Evolutionary conservation across 2,329 filamentous ascomycete genomes (phyloP).

Genomic region (Zymoseptoria passerinii): DNA sequence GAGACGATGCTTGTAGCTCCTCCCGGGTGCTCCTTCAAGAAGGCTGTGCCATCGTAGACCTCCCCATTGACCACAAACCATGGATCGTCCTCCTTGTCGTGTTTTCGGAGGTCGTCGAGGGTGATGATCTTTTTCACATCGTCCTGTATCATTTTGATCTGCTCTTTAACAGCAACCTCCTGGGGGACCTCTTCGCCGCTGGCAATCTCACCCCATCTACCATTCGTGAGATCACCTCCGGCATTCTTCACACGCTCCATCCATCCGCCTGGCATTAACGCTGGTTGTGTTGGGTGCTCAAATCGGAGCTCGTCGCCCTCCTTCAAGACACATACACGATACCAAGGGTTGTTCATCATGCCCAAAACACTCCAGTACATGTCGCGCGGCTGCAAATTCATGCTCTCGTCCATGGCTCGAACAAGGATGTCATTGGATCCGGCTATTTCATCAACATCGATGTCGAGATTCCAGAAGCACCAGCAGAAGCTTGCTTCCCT

Average conservation of each 20-base stretch:
- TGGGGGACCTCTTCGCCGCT: slow-evolving; percentile 41
- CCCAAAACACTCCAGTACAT: slow-evolving; percentile 95
- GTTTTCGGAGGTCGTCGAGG: slow-evolving; percentile 62
- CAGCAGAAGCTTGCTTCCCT: slow-evolving; percentile 79
- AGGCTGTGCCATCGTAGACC: slow-evolving; percentile 78
- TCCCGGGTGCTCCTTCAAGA: slow-evolving; percentile 75
- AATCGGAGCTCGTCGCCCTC: slow-evolving; percentile 61
- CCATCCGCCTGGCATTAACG: slow-evolving; percentile 72
- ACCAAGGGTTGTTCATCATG: slow-evolving; percentile 99
- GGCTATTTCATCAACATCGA: slow-evolving; percentile 55
- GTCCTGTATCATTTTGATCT: slow-evolving; percentile 71
- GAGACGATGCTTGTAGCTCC: slow-evolving; percentile 77
- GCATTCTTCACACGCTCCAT: slow-evolving; percentile 84
- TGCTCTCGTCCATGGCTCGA: slow-evolving; percentile 80
- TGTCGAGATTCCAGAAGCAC: slow-evolving; percentile 79
- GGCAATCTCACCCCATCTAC: slow-evolving; percentile 72
- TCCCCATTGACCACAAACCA: slow-evolving; percentile 88
- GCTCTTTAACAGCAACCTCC: slow-evolving; percentile 42
- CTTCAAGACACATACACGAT: slow-evolving; percentile 65
- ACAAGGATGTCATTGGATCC: slow-evolving; percentile 66
- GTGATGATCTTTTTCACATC: slow-evolving; percentile 55
- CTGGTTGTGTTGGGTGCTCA: slow-evolving; percentile 81
- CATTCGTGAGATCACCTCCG: slow-evolving; percentile 72
- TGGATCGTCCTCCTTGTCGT: slow-evolving; percentile 56
- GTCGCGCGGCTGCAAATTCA: slow-evolving; percentile 79